Conservation (phyloP, 2,329 filamentous ascomycete species). For the Aspergillus uvarum region DNA sequence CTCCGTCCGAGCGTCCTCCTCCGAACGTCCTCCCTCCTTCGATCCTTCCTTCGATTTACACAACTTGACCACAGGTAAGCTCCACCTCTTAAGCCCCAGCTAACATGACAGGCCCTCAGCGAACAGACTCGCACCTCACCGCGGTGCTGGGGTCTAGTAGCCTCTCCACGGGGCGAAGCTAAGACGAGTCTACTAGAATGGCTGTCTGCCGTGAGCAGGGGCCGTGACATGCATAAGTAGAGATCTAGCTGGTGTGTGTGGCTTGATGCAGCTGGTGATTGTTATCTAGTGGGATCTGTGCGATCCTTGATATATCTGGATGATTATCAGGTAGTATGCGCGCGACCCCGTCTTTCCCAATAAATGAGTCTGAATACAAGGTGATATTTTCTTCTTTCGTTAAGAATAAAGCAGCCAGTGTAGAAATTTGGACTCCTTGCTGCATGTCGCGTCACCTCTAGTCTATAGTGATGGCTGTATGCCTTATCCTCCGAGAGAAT, state of each 20-base stretch:
- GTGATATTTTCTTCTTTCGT: too few relatives aligned
- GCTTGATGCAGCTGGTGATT: too few relatives aligned
- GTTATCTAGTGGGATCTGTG: background rate
- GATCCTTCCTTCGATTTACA: background rate
- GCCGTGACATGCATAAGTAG: too few relatives aligned
- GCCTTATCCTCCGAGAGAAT: background rate
- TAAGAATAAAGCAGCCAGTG: too few relatives aligned
- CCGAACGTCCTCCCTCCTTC: background rate
- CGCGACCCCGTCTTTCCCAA: background rate
- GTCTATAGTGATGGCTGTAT: background rate
- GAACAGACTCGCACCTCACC: slow-evolving; percentile 7
- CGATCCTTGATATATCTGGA: background rate
- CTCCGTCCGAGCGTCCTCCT: background rate
- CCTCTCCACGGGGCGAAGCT: background rate
- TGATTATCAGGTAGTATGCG: background rate
- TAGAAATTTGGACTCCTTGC: too few relatives aligned
- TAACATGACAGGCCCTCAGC: background rate
- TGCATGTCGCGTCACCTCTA: background rate
- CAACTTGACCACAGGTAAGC: background rate
- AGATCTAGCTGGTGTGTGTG: too few relatives aligned
- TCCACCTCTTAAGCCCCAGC: background rate
- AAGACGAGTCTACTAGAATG: slow-evolving; percentile 1
- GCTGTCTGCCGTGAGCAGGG: background rate
- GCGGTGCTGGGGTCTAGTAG: slow-evolving; percentile 8
- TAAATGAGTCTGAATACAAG: too few relatives aligned